Evolutionary conservation across 2,329 filamentous ascomycete species (phyloP), one percentile per base, ranked within the genome.

Genomic region (Pestalotiopsis fici): DNA sequence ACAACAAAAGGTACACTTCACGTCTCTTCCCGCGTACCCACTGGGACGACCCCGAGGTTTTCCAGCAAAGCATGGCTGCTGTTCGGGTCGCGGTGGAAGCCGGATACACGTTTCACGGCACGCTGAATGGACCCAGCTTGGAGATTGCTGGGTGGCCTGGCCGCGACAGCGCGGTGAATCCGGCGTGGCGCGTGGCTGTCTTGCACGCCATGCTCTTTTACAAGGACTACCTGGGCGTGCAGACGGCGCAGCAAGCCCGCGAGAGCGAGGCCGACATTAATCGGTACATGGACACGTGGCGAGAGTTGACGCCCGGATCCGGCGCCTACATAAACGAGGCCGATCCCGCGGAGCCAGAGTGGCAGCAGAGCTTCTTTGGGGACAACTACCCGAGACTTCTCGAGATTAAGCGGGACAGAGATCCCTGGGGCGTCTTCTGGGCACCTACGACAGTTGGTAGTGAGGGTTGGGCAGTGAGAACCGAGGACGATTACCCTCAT

Each of bases 121-220:
- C 78, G 66, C 73, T 77, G 66, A 67, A 77, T 64, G 68, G 71
- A 31, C 76, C 76, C 2, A 74, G 72, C 15, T 75, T 72, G 27
- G 72, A 74, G 7, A 73, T 76, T 21, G 74, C 71, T 3, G 75
- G 75, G 37, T 80, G 78, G 66, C 74, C 73, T 7, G 74, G 75
- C 35, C 35, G 50, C 1, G 67, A 72, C 43, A 77, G 80, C 18
- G 79, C 79, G 6, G 74, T 81, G 13, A 82, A 82, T 64, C 83
- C 83, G 2, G 83, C 82, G 1, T 85, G 82, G 78, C 75, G 83
- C 27, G 25, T 15, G 4, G 60, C 60, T 3, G 43, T 47, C 3
- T 11, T 63, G 1, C 60, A 63, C 12, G 60, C 35, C 2, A 63
- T 63, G 35, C 35, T 63, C 37, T 63, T 63, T 15, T 63, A 63